Conservation (phyloP, 805 yeast genomes). For the Candida ascalaphidarum region DNA sequence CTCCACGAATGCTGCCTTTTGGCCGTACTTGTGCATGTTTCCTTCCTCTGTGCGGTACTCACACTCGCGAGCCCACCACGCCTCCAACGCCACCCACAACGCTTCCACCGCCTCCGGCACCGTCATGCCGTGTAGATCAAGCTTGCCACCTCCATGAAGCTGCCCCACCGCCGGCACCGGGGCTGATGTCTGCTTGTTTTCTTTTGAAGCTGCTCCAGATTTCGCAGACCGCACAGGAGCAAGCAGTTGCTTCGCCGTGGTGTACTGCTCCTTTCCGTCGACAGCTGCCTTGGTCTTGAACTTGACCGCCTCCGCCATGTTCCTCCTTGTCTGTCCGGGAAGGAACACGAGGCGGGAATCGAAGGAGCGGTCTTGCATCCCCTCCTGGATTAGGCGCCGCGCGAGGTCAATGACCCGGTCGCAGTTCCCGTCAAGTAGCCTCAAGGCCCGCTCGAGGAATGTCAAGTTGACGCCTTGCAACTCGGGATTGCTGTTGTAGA, state of each 20-base stretch:
- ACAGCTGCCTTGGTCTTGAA: too few species aligned
- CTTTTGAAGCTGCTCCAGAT: too few species aligned
- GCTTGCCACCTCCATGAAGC: constrained; percentile 4
- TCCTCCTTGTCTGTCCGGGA: too few species aligned
- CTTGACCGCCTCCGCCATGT: not conserved
- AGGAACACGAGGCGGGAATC: too few species aligned
- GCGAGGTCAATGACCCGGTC: constrained; percentile 28
- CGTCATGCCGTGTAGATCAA: constrained; percentile 53
- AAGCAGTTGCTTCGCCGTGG: too few species aligned
- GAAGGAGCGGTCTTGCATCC: too few species aligned
- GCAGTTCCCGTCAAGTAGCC: constrained; percentile 38
- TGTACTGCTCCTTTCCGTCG: too few species aligned
- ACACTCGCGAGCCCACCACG: constrained; percentile 62
- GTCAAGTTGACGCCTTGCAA: constrained; percentile 26
- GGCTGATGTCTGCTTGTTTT: too few species aligned
- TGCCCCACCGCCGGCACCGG: too few species aligned
- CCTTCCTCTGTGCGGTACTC: constrained; percentile 32
- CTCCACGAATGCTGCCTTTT: constrained; percentile 29
- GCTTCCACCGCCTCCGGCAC: constrained; percentile 39
- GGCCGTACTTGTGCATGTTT: constrained; percentile 19
- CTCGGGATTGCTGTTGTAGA: constrained; percentile 22
- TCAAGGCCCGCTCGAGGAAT: constrained; percentile 31
- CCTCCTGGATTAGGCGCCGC: constrained; percentile 19
- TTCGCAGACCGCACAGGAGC: too few species aligned
- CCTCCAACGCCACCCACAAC: constrained; percentile 23